A percentile compares a stretch with the other conserved stretches of the same genome.
Conservation (phyloP, 78 protist species). For the Capsaspora owczarzaki region DNA sequence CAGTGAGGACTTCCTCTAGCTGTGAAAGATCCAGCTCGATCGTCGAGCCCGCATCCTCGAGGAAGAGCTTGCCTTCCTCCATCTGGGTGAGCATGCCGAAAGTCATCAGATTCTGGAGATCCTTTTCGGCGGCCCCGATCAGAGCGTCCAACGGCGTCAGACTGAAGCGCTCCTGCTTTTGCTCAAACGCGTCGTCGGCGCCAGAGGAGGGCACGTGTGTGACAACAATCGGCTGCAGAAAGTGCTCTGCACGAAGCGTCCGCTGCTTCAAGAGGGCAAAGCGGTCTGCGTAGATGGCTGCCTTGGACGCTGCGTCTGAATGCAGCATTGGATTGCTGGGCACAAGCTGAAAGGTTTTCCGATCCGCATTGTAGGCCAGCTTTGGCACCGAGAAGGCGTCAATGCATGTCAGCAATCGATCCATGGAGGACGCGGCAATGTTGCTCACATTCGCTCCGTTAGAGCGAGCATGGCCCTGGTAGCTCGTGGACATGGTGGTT, state of each 20-base stretch:
- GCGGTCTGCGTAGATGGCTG: constrained; percentile 33
- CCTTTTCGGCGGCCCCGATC: not conserved
- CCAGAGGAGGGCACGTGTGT: too few relatives aligned
- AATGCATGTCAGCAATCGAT: too few relatives aligned
- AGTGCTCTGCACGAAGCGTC: constrained; percentile 29
- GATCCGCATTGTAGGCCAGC: too few relatives aligned
- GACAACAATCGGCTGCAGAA: not conserved
- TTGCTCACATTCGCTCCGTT: too few relatives aligned
- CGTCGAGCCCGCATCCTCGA: not conserved
- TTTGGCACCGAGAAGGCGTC: too few relatives aligned
- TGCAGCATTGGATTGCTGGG: too few relatives aligned
- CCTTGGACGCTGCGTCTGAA: constrained; percentile 5
- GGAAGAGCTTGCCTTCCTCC: not conserved
- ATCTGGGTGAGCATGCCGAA: not conserved
- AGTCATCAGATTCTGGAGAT: not conserved
- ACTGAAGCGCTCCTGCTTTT: not conserved
- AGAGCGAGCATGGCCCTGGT: too few relatives aligned
- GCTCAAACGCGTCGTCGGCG: too few relatives aligned
- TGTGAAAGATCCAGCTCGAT: not conserved
- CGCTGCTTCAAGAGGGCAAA: not conserved
- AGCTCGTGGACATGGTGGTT: too few relatives aligned
- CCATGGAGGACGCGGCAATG: too few relatives aligned
- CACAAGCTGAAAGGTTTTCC: too few relatives aligned
- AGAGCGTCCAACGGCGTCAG: not conserved
- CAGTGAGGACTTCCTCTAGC: not conserved